These are phyloP conservation scores for Chrysanthemum lavandulifolium DNA, from an alignment of 129 eudicot genomes.

Conservation along the genomic window DNA sequence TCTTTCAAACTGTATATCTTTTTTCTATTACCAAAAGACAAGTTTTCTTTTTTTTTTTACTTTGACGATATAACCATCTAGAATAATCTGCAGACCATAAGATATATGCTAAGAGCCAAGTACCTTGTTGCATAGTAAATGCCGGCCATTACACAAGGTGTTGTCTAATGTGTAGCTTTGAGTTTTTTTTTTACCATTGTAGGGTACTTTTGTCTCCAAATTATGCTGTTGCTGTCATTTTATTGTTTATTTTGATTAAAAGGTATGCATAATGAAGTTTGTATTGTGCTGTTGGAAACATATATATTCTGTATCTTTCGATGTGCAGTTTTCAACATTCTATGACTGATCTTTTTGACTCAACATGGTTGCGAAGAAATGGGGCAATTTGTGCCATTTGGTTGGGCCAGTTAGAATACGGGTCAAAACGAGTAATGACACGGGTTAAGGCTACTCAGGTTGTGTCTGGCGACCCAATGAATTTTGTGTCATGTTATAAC, in stretches of 20 bases:
- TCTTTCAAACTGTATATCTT: too few species aligned
- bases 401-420: too few species aligned
- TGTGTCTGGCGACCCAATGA: too few species aligned
- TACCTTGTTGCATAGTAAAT: not conserved
- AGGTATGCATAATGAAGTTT: not conserved
- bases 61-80: not conserved
- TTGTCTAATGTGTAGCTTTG: not conserved
- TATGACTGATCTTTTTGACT: not conserved
- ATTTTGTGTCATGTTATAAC: too few species aligned
- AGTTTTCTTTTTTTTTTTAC: too few species aligned
- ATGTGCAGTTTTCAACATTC: not conserved
- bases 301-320: not conserved
- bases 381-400: too few species aligned
- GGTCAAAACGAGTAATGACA: too few species aligned
- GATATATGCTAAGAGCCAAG: too few species aligned
- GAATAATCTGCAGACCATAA: not conserved
- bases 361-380: not conserved
- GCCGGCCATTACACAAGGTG: slow-evolving; percentile 6
- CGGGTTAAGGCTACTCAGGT: too few species aligned
- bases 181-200: not conserved
- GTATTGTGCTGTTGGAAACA: not conserved
- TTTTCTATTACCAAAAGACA: too few species aligned
- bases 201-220: not conserved
- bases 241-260: not conserved
- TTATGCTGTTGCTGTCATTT: not conserved